These are phyloP conservation scores for Blastobotrys serpentis DNA, from an alignment of 1,139 yeast species.

Conservation along the genomic window DNA sequence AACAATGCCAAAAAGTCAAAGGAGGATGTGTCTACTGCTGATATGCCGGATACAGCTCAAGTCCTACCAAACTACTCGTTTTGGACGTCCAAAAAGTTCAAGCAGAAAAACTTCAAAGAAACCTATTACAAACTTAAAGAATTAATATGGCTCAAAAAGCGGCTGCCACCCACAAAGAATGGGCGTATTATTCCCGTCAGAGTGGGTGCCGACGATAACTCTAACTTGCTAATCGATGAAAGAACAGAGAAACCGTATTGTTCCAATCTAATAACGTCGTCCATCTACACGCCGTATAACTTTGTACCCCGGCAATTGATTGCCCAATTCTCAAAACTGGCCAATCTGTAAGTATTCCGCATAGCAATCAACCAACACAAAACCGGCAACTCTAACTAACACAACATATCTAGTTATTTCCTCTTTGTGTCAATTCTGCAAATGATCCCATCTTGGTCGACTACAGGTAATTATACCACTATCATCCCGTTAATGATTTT, in stretches of 20 bases:
- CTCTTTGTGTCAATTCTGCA: conserved; percentile 86
- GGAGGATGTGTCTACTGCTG: conserved; percentile 15
- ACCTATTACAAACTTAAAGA: conserved; percentile 22
- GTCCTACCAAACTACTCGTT: conserved; percentile 30
- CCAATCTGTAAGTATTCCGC: conserved; percentile 54
- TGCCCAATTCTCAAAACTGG: conserved; percentile 90
- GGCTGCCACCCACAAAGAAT: conserved; percentile 54
- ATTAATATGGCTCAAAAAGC: conserved; percentile 45
- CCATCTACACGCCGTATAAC: conserved; percentile 77
- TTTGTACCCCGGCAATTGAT: conserved; percentile 84
- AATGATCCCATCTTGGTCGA: conserved; percentile 96
- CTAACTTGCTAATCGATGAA: conserved; percentile 53
- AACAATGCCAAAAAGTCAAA: conserved; percentile 16
- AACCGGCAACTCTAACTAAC: too few relatives aligned
- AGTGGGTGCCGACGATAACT: conserved; percentile 31
- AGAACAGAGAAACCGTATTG: conserved; percentile 63
- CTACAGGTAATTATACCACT: conserved; percentile 95
- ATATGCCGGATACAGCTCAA: conserved; percentile 21
- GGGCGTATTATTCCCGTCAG: conserved; percentile 76
- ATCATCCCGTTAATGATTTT: conserved; percentile 84
- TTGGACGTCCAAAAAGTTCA: conserved; percentile 32
- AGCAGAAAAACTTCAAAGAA: conserved; percentile 14
- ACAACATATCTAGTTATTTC: conserved; percentile 46
- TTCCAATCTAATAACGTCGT: conserved; percentile 74
- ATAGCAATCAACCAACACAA: neutral